Evolutionary conservation across 306 rosid species (phyloP), one percentile per base, ranked within the genome.

Genomic region (Dryas drummondii): DNA sequence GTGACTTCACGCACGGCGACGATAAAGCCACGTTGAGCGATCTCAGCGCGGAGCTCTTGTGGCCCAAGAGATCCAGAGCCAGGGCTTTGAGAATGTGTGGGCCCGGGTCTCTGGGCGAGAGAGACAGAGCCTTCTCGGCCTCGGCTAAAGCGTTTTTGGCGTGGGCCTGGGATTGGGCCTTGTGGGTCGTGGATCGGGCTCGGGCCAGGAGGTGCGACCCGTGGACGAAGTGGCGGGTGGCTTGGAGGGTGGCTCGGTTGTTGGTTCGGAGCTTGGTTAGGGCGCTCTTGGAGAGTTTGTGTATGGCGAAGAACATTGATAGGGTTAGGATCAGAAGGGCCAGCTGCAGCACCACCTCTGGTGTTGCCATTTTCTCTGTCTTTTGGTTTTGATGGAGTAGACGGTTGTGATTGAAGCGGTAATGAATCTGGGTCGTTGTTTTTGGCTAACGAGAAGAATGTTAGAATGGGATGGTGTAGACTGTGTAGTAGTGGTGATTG

Each of bases 81-180:
- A 71, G 62, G 59, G 91, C 88, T 45, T 85, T 86, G 71, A 89
- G 84, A 68, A 89, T 75, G 78, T 86, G 91, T 3, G 88, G 85
- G 52, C 81, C 59, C 13, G 94, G 88, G 46, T 89, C 85, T 48
- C 53, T 80, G 0, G 94, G 97, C 0, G 85, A 78, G 40, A 86
- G 76, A 22, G 87, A 74, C 37, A 91, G 71, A 5, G 92, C 91
- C 53, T 48, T 80, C 44, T 89, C 78, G 46, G 91, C 86, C 70
- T 89, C 89, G 2, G 13, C 3, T 1, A 89, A 80, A 8, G 96
- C 91, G 55, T 22, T 76, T 48, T 70, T 87, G 12, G 97, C 93
- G 83, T 91, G 87, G 71, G 74, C 57, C 10, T 40, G 26, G 17
- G 84, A 72, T 57, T 63, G 88, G 12, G 78, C 63, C 19, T 66